phyloP scores from a whole-genome alignment of 495 filamentous ascomycete genomes.

The Neurospora sp. region DNA sequence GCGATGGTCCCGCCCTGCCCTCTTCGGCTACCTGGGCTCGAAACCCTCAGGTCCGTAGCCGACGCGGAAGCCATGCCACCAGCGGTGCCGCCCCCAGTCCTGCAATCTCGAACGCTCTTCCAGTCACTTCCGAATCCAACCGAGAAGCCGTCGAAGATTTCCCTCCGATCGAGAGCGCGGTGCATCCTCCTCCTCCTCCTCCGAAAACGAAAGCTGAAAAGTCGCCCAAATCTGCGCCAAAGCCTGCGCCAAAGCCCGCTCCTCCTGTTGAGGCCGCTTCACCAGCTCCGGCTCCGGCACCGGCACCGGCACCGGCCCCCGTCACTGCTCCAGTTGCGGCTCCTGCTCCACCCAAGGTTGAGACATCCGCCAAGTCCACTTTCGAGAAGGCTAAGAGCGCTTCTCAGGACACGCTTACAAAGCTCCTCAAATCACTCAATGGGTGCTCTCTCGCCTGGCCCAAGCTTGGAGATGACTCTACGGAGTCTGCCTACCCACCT shows the following conservation, averaged over 20 bases:
- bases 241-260: not conserved
- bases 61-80: conserved; percentile 64
- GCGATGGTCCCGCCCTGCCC: conserved; percentile 77
- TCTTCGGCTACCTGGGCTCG: conserved; percentile 92
- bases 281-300: not conserved
- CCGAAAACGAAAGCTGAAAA: not conserved
- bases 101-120: conserved; percentile 50
- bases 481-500: conserved; percentile 45
- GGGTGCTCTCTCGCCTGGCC: conserved; percentile 20
- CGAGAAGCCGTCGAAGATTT: conserved; percentile 24
- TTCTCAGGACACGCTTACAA: conserved; percentile 12
- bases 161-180: conserved; percentile 11
- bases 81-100: conserved; percentile 77
- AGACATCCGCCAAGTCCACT: conserved; percentile 1
- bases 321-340: not conserved
- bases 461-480: conserved; percentile 14
- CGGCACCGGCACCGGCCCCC: conserved; percentile 4
- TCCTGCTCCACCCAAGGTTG: not conserved
- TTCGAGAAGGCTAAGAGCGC: conserved; percentile 8
- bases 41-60: conserved; percentile 57
- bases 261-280: not conserved
- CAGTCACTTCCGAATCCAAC: conserved; percentile 37
- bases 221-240: not conserved
- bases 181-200: not conserved
- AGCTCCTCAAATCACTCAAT: conserved; percentile 25